phyloP scores from a whole-genome alignment of 1,284 basidiomycete genomes.

The Vanrija sp. region DNA sequence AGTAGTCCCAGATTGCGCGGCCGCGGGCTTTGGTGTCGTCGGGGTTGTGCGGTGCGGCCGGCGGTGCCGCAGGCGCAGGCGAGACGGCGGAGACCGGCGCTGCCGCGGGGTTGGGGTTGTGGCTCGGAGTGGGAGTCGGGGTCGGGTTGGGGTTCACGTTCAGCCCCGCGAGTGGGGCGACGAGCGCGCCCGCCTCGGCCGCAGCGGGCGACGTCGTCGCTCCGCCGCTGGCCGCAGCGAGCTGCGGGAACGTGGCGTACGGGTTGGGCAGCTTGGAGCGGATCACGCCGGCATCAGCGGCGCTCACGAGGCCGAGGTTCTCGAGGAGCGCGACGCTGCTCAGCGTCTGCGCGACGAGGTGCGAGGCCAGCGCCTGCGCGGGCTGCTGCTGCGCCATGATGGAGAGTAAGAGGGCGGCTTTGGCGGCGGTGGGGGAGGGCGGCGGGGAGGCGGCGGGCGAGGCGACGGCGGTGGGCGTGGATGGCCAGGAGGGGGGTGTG shows the following conservation, averaged over 20 bases:
- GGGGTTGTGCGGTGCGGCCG: background rate
- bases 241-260: slow-evolving; percentile 20
- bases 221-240: background rate
- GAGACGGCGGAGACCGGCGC: background rate
- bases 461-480: background rate
- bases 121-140: background rate
- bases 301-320: slow-evolving; percentile 28
- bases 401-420: background rate
- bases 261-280: slow-evolving; percentile 33
- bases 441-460: background rate
- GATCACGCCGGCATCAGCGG: slow-evolving; percentile 35
- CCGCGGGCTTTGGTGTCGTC: slow-evolving; percentile 16
- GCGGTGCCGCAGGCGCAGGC: background rate
- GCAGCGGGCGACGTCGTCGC: background rate
- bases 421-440: background rate
- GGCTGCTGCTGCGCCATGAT: slow-evolving; percentile 11
- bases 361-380: slow-evolving; percentile 34
- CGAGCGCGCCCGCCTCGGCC: slow-evolving; percentile 1
- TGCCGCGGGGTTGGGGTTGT: slow-evolving; percentile 4
- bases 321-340: slow-evolving; percentile 37
- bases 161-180: slow-evolving; percentile 4
- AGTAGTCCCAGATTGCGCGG: slow-evolving; percentile 44
- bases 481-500: too few species aligned
- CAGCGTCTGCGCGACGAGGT: slow-evolving; percentile 42
- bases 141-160: background rate